Conservation (phyloP, 177 flowering plant species). For the Tripterygium wilfordii region DNA sequence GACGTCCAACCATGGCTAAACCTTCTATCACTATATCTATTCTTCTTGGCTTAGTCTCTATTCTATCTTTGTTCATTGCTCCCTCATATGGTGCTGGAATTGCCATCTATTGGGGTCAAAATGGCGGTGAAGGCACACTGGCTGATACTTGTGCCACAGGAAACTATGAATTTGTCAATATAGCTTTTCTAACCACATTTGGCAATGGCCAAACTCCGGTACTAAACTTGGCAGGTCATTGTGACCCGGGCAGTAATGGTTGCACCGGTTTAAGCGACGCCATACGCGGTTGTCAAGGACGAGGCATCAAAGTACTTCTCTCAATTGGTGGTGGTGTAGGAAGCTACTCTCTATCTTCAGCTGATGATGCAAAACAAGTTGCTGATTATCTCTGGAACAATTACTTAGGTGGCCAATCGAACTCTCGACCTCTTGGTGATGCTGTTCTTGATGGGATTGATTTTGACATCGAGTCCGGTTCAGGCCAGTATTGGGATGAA, state of each 20-base stretch:
- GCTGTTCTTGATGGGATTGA: conserved; percentile 13
- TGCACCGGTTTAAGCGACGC: conserved; percentile 4
- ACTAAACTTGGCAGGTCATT: conserved; percentile 9
- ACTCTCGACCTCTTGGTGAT: conserved; percentile 9
- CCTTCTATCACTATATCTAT: neutral
- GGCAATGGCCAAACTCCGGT: conserved; percentile 5
- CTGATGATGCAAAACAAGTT: conserved; percentile 9
- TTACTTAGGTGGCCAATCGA: conserved; percentile 8
- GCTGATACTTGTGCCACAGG: conserved; percentile 1
- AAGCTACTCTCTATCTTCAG: conserved; percentile 7
- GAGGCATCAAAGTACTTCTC: conserved; percentile 11
- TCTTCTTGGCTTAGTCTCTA: too few relatives aligned
- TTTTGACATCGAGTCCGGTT: conserved; percentile 14
- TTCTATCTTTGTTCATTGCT: neutral
- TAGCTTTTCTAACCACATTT: conserved; percentile 5
- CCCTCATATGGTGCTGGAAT: conserved; percentile 4
- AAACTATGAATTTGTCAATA: conserved; percentile 4
- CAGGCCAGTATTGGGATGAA: conserved; percentile 1
- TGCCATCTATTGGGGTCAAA: conserved; percentile 16
- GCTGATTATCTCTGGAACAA: conserved; percentile 10
- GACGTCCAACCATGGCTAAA: neutral
- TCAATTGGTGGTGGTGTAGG: conserved; percentile 12
- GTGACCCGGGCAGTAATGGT: neutral
- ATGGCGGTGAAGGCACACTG: conserved; percentile 8
- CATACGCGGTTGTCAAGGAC: conserved; percentile 6